phyloP scores from a whole-genome alignment of 805 yeast species.

The Lachancea nothofagi region DNA sequence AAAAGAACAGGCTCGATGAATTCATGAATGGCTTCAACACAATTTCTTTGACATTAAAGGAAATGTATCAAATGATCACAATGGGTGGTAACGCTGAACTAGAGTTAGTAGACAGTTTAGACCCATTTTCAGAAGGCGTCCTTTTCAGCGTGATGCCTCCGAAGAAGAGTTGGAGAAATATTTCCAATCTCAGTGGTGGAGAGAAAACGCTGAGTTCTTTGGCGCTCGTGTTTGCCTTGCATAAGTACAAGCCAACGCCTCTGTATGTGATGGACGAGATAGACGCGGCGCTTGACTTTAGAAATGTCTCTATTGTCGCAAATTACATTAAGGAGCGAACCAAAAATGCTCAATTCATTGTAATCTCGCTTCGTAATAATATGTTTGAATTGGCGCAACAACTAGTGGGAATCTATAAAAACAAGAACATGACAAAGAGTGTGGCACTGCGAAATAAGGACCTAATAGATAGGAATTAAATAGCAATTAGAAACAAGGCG shows the following conservation, averaged over 20 bases:
- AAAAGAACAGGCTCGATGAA: slow-evolving; percentile 71
- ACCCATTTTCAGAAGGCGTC: slow-evolving; percentile 97
- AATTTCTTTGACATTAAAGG: slow-evolving; percentile 83
- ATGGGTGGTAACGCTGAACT: slow-evolving; percentile 99
- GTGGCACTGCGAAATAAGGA: slow-evolving; percentile 70
- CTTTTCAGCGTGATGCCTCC: slow-evolving; percentile 99
- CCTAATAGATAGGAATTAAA: slow-evolving; percentile 18
- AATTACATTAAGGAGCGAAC: slow-evolving; percentile 94
- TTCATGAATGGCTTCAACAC: slow-evolving; percentile 89
- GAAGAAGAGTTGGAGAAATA: slow-evolving; percentile 94
- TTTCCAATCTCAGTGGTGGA: slow-evolving; percentile 93
- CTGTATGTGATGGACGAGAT: slow-evolving; percentile 98
- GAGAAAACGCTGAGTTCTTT: slow-evolving; percentile 93
- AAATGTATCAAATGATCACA: slow-evolving; percentile 97
- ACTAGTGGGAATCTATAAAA: slow-evolving; percentile 92
- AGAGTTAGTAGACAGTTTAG: slow-evolving; percentile 89
- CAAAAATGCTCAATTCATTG: slow-evolving; percentile 93
- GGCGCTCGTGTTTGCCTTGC: slow-evolving; percentile 93
- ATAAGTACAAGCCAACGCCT: slow-evolving; percentile 94
- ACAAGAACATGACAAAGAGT: slow-evolving; percentile 82
- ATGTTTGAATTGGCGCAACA: slow-evolving; percentile 97
- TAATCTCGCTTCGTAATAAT: slow-evolving; percentile 89
- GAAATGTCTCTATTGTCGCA: slow-evolving; percentile 96
- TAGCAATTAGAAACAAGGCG: not conserved
- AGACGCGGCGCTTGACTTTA: slow-evolving; percentile 95